These are phyloP conservation scores for Erysimum cheiranthoides DNA, from an alignment of 345 rosid species.

Conservation along the genomic window DNA sequence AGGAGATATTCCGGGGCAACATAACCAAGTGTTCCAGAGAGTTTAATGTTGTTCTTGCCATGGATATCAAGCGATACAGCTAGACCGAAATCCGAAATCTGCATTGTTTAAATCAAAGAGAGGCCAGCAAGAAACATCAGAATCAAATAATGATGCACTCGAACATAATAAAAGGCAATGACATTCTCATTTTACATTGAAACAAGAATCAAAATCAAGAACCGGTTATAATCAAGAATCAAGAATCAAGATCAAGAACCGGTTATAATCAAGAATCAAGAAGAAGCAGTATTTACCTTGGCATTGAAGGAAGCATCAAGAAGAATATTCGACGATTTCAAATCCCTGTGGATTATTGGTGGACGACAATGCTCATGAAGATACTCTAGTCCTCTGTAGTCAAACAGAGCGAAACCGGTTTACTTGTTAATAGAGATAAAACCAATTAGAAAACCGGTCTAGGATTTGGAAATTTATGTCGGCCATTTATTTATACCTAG, in stretches of 20 bases:
- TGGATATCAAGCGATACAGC: conserved; percentile 73
- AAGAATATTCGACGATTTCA: conserved; percentile 94
- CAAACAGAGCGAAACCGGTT: conserved; percentile 40
- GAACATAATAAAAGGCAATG: too few relatives aligned
- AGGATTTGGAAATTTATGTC: conserved; percentile 9
- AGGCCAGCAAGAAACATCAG: not conserved
- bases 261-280: not conserved
- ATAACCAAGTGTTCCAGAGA: conserved; percentile 94
- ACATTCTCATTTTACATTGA: not conserved
- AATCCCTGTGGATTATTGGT: conserved; percentile 87
- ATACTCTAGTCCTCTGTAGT: conserved; percentile 87
- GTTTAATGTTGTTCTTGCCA: conserved; percentile 67
- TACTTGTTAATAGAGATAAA: not conserved
- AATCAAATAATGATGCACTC: not conserved
- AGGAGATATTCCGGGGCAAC: conserved; percentile 91
- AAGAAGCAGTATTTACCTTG: conserved; percentile 55
- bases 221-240: not conserved
- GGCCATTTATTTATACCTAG: conserved; percentile 61
- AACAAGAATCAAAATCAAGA: conserved; percentile 17
- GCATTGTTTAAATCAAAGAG: conserved; percentile 24
- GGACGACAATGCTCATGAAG: conserved; percentile 91
- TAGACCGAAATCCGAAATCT: conserved; percentile 97
- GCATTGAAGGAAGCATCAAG: conserved; percentile 89
- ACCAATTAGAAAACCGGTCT: conserved; percentile 30
- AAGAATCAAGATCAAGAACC: conserved; percentile 1